phyloP scores from a whole-genome alignment of 306 rosid species.

The Quercus berberidifolia region DNA sequence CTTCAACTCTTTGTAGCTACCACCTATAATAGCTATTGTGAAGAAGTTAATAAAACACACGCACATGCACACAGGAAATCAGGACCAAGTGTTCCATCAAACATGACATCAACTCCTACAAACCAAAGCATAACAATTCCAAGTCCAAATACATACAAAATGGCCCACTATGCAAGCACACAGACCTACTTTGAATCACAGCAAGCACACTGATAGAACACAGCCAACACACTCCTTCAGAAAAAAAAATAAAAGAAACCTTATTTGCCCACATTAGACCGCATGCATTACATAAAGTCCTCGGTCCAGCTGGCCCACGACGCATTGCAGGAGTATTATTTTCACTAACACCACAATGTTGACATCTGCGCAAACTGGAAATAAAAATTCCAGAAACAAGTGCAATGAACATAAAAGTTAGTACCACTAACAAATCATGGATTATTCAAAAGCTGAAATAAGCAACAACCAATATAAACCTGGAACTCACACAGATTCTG shows the following conservation, averaged over 20 bases:
- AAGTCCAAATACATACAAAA: neutral
- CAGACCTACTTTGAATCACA: constrained; percentile 6
- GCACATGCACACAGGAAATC: neutral
- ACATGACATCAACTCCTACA: neutral
- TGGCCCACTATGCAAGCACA: neutral
- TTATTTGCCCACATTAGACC: constrained; percentile 99
- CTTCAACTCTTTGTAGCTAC: neutral
- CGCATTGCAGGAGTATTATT: constrained; percentile 98
- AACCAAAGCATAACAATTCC: neutral
- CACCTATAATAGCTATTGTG: neutral
- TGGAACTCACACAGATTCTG: constrained; percentile 79
- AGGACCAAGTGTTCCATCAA: neutral
- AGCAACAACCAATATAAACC: constrained; percentile 7
- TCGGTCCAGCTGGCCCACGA: constrained; percentile 96
- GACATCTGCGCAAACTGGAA: constrained; percentile 71
- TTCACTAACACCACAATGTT: constrained; percentile 88
- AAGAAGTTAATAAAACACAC: neutral
- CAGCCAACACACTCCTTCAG: neutral
- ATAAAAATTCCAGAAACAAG: constrained; percentile 7
- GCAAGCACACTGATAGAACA: neutral
- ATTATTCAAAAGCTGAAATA: constrained; percentile 1
- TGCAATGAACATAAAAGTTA: neutral
- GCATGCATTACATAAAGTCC: constrained; percentile 95
- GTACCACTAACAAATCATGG: neutral
- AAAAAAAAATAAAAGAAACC: constrained; percentile 46